Conservation (phyloP, 148 eudicot species). For the Fallopia convolvulus region DNA sequence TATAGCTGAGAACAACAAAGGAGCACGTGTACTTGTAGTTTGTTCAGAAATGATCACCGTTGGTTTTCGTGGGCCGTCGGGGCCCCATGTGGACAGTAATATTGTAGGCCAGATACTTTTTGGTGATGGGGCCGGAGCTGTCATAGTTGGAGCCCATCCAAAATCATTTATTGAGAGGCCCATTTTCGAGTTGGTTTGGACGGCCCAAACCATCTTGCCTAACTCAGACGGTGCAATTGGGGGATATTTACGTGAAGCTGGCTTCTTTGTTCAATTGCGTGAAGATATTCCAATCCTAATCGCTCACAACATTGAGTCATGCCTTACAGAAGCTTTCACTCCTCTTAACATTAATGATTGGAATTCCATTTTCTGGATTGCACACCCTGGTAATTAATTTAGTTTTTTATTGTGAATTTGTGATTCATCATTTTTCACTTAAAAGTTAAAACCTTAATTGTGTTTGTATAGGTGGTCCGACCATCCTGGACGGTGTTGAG, state of each 20-base stretch:
- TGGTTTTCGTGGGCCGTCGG: not conserved
- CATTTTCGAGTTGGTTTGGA: not conserved
- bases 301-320: not conserved
- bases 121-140: not conserved
- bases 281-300: not conserved
- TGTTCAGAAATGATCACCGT: not conserved
- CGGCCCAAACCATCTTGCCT: not conserved
- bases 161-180: not conserved
- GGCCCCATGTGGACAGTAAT: not conserved
- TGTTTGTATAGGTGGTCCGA: not conserved
- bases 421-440: not conserved
- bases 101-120: not conserved
- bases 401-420: not conserved
- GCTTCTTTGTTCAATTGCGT: not conserved
- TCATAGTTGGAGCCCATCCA: not conserved
- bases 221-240: not conserved
- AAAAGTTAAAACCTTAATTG: not conserved
- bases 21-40: not conserved
- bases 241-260: not conserved
- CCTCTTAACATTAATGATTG: not conserved
- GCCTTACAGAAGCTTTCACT: not conserved
- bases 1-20: not conserved
- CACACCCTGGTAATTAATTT: not conserved
- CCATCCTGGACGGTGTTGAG: not conserved
- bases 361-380: not conserved